These are phyloP conservation scores for Ogataea kodamae DNA, from an alignment of 805 yeast genomes.

Conservation along the genomic window DNA sequence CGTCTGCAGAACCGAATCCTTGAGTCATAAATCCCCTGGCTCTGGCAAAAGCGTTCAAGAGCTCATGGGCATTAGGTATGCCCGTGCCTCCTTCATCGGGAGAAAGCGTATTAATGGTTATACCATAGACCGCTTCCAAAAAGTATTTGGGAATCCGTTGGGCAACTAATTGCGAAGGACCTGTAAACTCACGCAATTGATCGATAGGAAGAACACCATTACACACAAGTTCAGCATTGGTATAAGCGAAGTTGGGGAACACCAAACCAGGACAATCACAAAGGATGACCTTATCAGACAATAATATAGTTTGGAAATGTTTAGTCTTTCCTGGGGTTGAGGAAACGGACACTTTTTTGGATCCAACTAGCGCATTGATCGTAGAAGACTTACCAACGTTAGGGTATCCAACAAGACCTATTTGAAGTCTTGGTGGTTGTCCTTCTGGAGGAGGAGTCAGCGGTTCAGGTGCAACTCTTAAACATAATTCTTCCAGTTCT, in stretches of 20 bases:
- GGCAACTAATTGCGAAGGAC: constrained; percentile 82
- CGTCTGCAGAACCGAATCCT: constrained; percentile 96
- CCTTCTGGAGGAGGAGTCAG: constrained; percentile 50
- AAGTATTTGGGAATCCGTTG: constrained; percentile 85
- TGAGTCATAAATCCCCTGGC: constrained; percentile 98
- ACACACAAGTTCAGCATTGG: constrained; percentile 94
- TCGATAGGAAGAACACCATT: constrained; percentile 99
- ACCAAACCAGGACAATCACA: constrained; percentile 99
- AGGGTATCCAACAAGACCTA: constrained; percentile 97
- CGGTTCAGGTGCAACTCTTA: constrained; percentile 73
- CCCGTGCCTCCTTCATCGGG: constrained; percentile 88
- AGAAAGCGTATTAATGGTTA: constrained; percentile 73
- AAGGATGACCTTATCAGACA: constrained; percentile 76
- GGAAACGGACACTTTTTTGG: constrained; percentile 97
- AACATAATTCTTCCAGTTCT: constrained; percentile 78
- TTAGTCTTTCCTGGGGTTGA: constrained; percentile 98
- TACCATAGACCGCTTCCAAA: constrained; percentile 91
- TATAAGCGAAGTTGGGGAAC: constrained; percentile 95
- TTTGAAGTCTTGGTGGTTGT: constrained; percentile 64
- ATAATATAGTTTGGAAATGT: constrained; percentile 93
- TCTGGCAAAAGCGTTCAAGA: constrained; percentile 87
- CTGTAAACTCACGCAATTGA: constrained; percentile 87
- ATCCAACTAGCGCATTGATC: constrained; percentile 92
- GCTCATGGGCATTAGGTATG: constrained; percentile 82
- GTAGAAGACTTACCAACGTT: constrained; percentile 86